Percentiles rank a stretch among this genome's conserved stretches.
Evolutionary conservation across 331 rosid species (phyloP).

Genomic region (Rhamnella rubrinervis): DNA sequence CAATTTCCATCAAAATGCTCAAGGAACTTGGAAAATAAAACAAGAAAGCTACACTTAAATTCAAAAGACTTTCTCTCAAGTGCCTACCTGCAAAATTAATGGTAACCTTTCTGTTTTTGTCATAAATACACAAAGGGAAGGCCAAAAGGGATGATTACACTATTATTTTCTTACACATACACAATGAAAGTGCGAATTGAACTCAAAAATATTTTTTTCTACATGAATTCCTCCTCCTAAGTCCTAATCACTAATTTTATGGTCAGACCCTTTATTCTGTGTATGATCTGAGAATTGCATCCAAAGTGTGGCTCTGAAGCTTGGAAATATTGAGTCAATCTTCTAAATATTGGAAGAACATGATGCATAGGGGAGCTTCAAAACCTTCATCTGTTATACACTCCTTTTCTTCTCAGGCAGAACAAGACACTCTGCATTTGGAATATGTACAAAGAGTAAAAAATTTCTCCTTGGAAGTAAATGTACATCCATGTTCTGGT

Average conservation of each 20-base stretch:
- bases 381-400: neutral
- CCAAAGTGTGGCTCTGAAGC: neutral
- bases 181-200: slow-evolving; percentile 8
- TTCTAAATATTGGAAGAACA: neutral
- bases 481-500: slow-evolving; percentile 23
- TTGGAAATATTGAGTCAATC: neutral
- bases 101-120: too few relatives aligned
- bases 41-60: too few relatives aligned
- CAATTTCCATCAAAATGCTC: too few relatives aligned
- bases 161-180: too few relatives aligned
- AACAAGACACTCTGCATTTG: slow-evolving; percentile 9
- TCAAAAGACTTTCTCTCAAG: too few relatives aligned
- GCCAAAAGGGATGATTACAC: too few relatives aligned
- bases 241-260: neutral
- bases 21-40: too few relatives aligned
- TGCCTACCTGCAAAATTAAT: too few relatives aligned
- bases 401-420: slow-evolving; percentile 14
- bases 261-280: slow-evolving; percentile 6
- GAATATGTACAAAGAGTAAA: slow-evolving; percentile 40
- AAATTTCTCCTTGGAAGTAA: slow-evolving; percentile 14
- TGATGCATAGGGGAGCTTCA: slow-evolving; percentile 7
- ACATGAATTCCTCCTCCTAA: neutral
- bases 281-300: slow-evolving; percentile 6
- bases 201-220: neutral
- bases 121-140: too few relatives aligned